A percentile compares a stretch with the other conserved stretches of the same genome.
These are phyloP conservation scores for Galerina sulciceps DNA, from an alignment of 768 basidiomycete species.

Conservation along the genomic window DNA sequence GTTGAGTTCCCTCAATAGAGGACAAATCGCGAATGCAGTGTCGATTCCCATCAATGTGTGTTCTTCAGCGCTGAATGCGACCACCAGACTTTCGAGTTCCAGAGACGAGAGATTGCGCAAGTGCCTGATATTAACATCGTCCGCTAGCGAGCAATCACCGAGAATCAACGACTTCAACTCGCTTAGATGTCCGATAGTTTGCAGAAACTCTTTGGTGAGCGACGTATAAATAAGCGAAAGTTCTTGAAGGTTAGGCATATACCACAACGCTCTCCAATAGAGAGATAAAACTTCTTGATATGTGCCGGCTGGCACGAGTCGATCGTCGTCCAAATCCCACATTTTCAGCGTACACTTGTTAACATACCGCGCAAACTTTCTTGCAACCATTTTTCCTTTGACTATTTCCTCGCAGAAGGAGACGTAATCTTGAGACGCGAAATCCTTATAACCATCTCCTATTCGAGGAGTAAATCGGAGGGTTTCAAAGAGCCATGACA, in stretches of 20 bases:
- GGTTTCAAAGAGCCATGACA: conserved; percentile 43
- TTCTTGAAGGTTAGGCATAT: conserved; percentile 17
- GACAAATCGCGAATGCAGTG: not conserved
- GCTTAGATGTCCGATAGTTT: not conserved
- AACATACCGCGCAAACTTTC: conserved; percentile 1
- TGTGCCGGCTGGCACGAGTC: not conserved
- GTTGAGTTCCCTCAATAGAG: not conserved
- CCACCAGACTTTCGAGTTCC: not conserved
- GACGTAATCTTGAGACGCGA: no score
- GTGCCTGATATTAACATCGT: not conserved
- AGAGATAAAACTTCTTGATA: conserved; percentile 6
- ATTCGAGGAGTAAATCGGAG: conserved; percentile 23
- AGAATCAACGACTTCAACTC: conserved; percentile 9
- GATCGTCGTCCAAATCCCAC: not conserved
- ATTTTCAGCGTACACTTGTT: conserved; percentile 10
- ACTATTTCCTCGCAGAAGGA: conserved; percentile 8
- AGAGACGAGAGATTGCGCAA: not conserved
- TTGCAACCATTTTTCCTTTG: not conserved
- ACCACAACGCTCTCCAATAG: conserved; percentile 16
- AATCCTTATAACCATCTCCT: not conserved
- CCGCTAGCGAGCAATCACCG: not conserved
- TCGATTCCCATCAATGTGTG: not conserved
- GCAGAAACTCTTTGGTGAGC: conserved; percentile 17
- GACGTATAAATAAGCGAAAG: conserved; percentile 2
- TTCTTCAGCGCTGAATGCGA: not conserved